Evolutionary conservation across 2,329 filamentous ascomycete species (phyloP), one percentile per base, ranked within the genome.

Genomic region (Drechslerella coelobrocha): DNA sequence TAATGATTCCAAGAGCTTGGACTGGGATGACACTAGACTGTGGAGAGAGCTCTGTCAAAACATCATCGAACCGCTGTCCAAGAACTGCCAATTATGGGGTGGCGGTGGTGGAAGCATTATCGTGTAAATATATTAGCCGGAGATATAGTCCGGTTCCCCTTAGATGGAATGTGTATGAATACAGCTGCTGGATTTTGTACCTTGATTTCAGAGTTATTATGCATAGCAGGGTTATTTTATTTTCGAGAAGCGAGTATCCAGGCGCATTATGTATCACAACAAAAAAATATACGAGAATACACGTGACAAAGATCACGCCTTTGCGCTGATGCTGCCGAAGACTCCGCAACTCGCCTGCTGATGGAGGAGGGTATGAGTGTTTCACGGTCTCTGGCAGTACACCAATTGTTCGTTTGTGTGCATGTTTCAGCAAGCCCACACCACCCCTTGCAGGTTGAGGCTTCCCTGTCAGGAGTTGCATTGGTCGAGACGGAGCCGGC

Each of bases 41-140:
- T 74, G 68, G 74, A 51, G 54, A 27, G 61, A 65, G 5, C 23
- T 74, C 14, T 75, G 73, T 27, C 45, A 59, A 23, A 72, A 74
- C 60, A 43, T 75, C 1, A 72, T 74, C 9, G 63, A 63, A 17
- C 74, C 72, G 7, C 39, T 75, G 2, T 55, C 61, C 2, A 60
- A 66, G 47, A 63, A 54, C 14, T 72, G 65, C 27, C 52, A 57
- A 26, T 8, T 51, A 4, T 62, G 57, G 57, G 37, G 57, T 21
- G 34, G 17, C 12, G 4, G 12, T n/a, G 12, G 34, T n/a, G 17
- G 3, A 5, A 39, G 2, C 34, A 14, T 39, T 6, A 39, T 14
- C 4, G 17, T 34, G 12, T 12, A 34, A 34, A 7, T 34, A 34
- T 34, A 34, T 34, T 6, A 6, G 6, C 29, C 29, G 12, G 7